A percentile compares a stretch with the other conserved stretches of the same genome.
phyloP scores from a whole-genome alignment of 352 stramenopile species.

The Phytophthora sp. region DNA sequence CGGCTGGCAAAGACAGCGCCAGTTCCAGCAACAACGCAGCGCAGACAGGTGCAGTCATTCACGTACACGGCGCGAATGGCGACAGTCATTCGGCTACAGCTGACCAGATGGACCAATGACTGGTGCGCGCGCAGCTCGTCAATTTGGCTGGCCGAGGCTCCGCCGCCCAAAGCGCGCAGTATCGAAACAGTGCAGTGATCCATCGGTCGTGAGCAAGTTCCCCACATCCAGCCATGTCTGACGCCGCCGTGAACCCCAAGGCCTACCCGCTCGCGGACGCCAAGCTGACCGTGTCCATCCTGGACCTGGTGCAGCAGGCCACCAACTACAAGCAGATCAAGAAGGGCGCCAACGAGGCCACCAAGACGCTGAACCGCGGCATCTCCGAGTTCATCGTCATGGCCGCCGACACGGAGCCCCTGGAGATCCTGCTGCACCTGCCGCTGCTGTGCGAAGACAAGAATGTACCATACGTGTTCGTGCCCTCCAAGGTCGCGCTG shows the following conservation, averaged over 20 bases:
- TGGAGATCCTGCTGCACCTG: slow-evolving; percentile 99
- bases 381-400: slow-evolving; percentile 99
- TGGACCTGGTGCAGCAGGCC: slow-evolving; percentile 99
- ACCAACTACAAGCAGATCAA: slow-evolving; percentile 99
- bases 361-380: slow-evolving; percentile 99
- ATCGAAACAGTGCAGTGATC: slow-evolving; percentile 84
- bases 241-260: slow-evolving; percentile 93
- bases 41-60: no score
- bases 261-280: slow-evolving; percentile 98
- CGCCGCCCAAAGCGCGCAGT: slow-evolving; percentile 4
- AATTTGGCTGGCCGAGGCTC: neutral
- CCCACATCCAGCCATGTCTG: slow-evolving; percentile 55
- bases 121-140: neutral
- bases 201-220: slow-evolving; percentile 87
- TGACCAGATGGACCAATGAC: no score
- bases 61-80: no score
- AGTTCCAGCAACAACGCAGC: no score
- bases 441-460: slow-evolving; percentile 99
- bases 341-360: slow-evolving; percentile 99
- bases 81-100: no score
- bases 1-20: no score
- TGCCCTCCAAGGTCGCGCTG: slow-evolving; percentile 98
- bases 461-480: slow-evolving; percentile 93
- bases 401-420: slow-evolving; percentile 98
- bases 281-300: slow-evolving; percentile 98